A percentile compares a stretch with the other conserved stretches of the same genome.
phyloP scores from a whole-genome alignment of 2,329 filamentous ascomycete species.

The Dendryphion nanum region DNA sequence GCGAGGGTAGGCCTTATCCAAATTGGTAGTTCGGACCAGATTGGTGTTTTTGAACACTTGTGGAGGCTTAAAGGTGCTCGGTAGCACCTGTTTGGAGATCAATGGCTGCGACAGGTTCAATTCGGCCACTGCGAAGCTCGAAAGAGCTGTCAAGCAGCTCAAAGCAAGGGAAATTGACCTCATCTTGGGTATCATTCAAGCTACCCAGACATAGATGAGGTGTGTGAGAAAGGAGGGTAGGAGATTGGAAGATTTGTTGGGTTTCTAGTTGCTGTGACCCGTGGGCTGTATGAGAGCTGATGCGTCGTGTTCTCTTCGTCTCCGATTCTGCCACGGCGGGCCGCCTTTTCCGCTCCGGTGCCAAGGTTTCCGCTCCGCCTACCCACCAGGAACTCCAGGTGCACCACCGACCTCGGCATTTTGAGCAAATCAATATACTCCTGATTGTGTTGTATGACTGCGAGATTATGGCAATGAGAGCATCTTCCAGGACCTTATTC shows the following conservation, averaged over 20 bases:
- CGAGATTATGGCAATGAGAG: conserved; percentile 26
- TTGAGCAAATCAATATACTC: too few relatives aligned
- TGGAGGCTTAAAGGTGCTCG: conserved; percentile 70
- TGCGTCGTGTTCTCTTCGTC: conserved; percentile 40
- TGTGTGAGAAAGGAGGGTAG: conserved; percentile 7
- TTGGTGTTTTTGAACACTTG: conserved; percentile 94
- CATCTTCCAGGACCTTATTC: conserved; percentile 15
- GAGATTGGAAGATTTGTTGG: conserved; percentile 6
- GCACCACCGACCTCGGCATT: not conserved
- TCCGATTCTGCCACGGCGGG: conserved; percentile 16
- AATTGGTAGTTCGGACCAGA: conserved; percentile 81
- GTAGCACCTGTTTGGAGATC: conserved; percentile 49
- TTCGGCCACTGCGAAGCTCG: conserved; percentile 57
- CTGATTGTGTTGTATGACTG: not conserved
- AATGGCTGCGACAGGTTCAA: conserved; percentile 61
- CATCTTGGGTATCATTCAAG: conserved; percentile 36
- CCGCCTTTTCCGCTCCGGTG: conserved; percentile 18
- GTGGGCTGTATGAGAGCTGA: conserved; percentile 23
- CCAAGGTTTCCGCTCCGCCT: conserved; percentile 13
- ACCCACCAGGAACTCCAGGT: conserved; percentile 13
- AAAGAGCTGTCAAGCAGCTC: conserved; percentile 56
- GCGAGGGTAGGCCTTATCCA: conserved; percentile 89
- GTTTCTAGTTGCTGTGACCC: conserved; percentile 16
- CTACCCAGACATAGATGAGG: conserved; percentile 34
- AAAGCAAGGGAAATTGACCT: conserved; percentile 37